Base-by-base conservation (phyloP, 768 basidiomycete species). In the Hygrophorus russula region DNA sequence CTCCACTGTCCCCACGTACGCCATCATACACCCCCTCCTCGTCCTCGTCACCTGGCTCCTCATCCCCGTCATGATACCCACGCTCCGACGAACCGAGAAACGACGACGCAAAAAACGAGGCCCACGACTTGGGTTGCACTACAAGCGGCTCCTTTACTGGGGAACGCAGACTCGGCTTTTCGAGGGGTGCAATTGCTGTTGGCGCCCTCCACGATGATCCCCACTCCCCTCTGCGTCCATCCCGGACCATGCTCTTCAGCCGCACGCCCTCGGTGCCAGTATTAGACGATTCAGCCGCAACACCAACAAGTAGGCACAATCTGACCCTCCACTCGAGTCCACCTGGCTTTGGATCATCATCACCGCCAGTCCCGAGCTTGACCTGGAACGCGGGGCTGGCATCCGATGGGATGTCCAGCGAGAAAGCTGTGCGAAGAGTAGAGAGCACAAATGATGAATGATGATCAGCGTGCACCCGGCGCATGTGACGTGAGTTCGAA, bases 271-370 rank as follows among this genome's bases (percentile, higher is more conserved):
- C 74, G 14, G 64, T 66, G 2, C 72, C 72, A 8, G 50, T 51
- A 40, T 66, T 55, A 13, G 76, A 65, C 3, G 60, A 54, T 11
- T 71, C 71, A 5, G 64, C 56, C 0, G 78, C 78, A 17, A 87
- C 71, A 19, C 79, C 78, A 2, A 97, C 89, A n/a, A 94, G 70
- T 42, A 98, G 71, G 39, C 83, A 82, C 42, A 98, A 52, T 35
- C 86, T 70, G 12, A 98, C 81, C 54, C 82, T 85, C 94, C 94
- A 98, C 53, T 86, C 78, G 7, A 97, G 64, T 0, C 93, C 94
- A 7, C 94, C 92, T 0, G 65, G 53, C 17, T 53, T 54, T 30
- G 49, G 52, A 20, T 46, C 42, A 4, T 28, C 38, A 0, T 46
- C 59, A 4, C 53, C 44, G 6, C 51, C 52, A 14, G 47, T 52